Conservation (phyloP, 2,329 filamentous ascomycete species). For the Exophiala mesophila region DNA sequence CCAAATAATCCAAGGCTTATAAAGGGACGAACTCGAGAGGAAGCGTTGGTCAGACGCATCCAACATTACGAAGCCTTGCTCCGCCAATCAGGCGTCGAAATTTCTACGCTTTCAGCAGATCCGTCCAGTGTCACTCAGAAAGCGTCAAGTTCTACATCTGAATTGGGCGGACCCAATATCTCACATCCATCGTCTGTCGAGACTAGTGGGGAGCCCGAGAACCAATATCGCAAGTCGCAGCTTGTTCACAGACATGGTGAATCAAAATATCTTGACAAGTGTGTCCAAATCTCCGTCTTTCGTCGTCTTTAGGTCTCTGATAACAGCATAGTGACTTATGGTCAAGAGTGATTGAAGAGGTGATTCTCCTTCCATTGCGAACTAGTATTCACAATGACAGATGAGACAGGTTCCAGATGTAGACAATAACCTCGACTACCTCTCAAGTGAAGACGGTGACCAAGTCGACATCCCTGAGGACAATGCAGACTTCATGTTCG, state of each 20-base stretch:
- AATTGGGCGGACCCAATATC: slow-evolving; percentile 2
- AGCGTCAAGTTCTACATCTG: background rate
- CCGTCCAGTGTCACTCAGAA: too few species aligned
- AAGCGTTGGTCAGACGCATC: slow-evolving; percentile 11
- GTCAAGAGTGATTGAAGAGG: slow-evolving; percentile 28
- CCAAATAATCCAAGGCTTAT: slow-evolving; percentile 19
- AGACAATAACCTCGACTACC: slow-evolving; percentile 9
- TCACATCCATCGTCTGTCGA: slow-evolving; percentile 9
- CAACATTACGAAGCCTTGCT: slow-evolving; percentile 22
- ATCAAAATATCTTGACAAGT: slow-evolving; percentile 23
- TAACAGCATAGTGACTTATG: too few species aligned
- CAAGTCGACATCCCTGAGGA: slow-evolving; percentile 4
- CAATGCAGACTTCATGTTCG: slow-evolving; percentile 27
- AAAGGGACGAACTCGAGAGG: slow-evolving; percentile 16
- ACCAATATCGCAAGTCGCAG: slow-evolving; percentile 10
- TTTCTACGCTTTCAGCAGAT: too few species aligned
- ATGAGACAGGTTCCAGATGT: slow-evolving; percentile 27
- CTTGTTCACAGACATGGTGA: slow-evolving; percentile 19
- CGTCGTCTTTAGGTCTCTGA: too few species aligned
- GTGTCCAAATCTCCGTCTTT: too few species aligned
- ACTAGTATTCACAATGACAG: background rate
- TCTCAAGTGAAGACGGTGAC: slow-evolving; percentile 15
- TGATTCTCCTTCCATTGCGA: slow-evolving; percentile 8
- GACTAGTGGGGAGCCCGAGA: slow-evolving; percentile 17
- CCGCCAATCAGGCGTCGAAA: slow-evolving; percentile 22